Evolutionary conservation across 2,329 filamentous ascomycete species (phyloP).

Genomic region (Emydomyces testavorans): DNA sequence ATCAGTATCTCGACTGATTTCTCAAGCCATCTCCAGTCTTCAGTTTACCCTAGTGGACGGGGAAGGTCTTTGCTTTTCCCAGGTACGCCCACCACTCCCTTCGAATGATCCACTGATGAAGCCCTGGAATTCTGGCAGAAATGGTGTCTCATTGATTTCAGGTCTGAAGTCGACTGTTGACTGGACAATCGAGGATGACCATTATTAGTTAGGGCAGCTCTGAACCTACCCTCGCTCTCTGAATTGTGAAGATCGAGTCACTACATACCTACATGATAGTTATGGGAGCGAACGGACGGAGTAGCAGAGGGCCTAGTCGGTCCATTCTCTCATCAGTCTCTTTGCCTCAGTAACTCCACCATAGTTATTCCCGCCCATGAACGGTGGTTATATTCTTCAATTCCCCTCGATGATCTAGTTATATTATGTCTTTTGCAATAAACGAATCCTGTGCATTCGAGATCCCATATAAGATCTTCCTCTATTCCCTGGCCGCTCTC

Average conservation of each 20-base stretch:
- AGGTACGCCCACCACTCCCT: slow-evolving; percentile 7
- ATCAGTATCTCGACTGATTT: slow-evolving; percentile 4
- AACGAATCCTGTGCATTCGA: too few species aligned
- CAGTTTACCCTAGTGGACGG: slow-evolving; percentile 10
- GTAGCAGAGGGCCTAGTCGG: neutral
- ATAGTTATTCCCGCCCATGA: neutral
- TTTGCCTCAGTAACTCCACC: neutral
- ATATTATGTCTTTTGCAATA: too few species aligned
- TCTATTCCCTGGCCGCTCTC: neutral
- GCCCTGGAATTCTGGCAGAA: neutral
- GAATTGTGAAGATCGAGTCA: neutral
- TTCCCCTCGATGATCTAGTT: neutral
- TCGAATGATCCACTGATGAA: neutral
- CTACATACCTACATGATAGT: too few species aligned
- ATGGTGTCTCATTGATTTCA: neutral
- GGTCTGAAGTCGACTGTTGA: neutral
- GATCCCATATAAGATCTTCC: too few species aligned
- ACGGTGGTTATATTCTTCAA: neutral
- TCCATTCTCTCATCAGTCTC: neutral
- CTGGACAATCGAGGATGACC: neutral
- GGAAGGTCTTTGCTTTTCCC: slow-evolving; percentile 9
- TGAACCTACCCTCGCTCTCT: neutral
- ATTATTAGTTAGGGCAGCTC: neutral
- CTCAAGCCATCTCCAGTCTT: slow-evolving; percentile 1
- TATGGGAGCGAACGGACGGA: neutral